phyloP scores from a whole-genome alignment of 257 asterid species.

The Anisodus acutangulus region DNA sequence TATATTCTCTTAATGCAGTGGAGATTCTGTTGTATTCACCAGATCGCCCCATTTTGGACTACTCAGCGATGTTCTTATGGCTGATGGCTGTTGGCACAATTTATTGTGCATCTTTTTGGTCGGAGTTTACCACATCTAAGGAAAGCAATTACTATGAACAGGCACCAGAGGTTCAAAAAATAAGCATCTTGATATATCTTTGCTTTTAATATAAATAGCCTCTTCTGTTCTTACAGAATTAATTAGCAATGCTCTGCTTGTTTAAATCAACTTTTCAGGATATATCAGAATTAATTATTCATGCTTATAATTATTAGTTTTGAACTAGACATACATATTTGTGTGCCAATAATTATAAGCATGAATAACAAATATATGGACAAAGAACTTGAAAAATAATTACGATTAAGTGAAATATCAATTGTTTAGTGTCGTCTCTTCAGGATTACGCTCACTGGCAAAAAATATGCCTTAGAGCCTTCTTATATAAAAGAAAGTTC shows the following conservation, averaged over 20 bases:
- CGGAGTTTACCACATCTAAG: slow-evolving; percentile 71
- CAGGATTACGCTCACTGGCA: too few species aligned
- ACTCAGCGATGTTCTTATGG: slow-evolving; percentile 85
- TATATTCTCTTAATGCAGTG: slow-evolving; percentile 57
- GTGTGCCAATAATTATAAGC: too few species aligned
- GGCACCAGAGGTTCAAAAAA: slow-evolving; percentile 52
- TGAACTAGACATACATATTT: too few species aligned
- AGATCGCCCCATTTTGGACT: slow-evolving; percentile 77
- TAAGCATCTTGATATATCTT: slow-evolving; percentile 24
- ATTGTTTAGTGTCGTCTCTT: too few species aligned
- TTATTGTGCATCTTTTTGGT: slow-evolving; percentile 81
- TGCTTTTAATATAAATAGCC: background rate
- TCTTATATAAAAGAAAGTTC: background rate
- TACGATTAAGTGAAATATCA: too few species aligned
- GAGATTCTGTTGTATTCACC: slow-evolving; percentile 89
- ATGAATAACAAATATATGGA: too few species aligned
- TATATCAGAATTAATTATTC: too few species aligned
- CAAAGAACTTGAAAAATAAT: too few species aligned
- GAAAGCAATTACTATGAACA: slow-evolving; percentile 59
- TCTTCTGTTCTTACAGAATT: background rate
- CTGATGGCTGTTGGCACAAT: slow-evolving; percentile 95
- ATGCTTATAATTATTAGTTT: too few species aligned
- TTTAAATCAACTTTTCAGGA: background rate
- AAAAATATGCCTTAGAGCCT: too few species aligned
- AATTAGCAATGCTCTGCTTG: slow-evolving; percentile 15